phyloP scores from a whole-genome alignment of 1,139 yeast genomes.

The Entelexis sorbosivorans region DNA sequence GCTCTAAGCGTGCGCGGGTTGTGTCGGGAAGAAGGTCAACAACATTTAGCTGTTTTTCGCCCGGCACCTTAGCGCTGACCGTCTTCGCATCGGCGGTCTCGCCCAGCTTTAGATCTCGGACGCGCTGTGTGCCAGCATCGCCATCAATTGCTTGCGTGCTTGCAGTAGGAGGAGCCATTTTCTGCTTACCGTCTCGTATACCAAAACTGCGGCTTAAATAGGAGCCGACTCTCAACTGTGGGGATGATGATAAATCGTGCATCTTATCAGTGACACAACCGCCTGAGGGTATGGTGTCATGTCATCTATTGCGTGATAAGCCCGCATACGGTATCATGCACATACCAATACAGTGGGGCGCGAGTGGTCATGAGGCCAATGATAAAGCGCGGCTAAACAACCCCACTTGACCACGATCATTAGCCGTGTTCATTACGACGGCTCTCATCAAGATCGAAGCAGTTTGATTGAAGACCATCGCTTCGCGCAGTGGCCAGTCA shows the following conservation, averaged over 20 bases:
- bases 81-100: neutral
- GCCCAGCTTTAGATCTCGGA: neutral
- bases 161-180: neutral
- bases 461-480: too few relatives aligned
- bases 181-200: too few relatives aligned
- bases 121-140: neutral
- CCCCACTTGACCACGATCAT: too few relatives aligned
- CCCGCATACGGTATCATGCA: too few relatives aligned
- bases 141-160: neutral
- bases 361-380: too few relatives aligned
- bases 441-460: too few relatives aligned
- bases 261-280: conserved; percentile 1
- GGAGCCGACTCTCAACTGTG: neutral
- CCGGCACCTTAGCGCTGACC: neutral
- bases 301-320: neutral
- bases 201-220: neutral
- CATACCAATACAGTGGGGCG: too few relatives aligned
- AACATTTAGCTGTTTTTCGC: conserved; percentile 12
- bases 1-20: conserved; percentile 31
- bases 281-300: conserved; percentile 5
- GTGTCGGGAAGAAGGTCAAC: conserved; percentile 32
- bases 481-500: too few relatives aligned
- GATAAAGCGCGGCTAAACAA: too few relatives aligned
- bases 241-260: neutral
- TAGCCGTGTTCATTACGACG: too few relatives aligned